These are phyloP conservation scores for Kluyveromyces wickerhamii DNA, from an alignment of 805 yeast species.

Conservation along the genomic window DNA sequence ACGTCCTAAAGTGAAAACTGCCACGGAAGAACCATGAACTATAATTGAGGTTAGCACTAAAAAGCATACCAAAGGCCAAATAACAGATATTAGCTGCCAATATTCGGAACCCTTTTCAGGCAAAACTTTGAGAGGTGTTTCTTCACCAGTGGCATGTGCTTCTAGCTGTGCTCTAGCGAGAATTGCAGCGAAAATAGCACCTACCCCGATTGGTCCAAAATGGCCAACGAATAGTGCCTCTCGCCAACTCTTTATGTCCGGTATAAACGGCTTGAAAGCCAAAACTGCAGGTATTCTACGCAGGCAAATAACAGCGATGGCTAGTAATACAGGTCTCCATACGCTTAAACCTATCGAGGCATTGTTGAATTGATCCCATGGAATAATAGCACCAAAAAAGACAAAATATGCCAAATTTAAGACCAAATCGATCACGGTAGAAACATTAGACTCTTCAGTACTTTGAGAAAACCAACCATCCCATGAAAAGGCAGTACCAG, in stretches of 20 bases:
- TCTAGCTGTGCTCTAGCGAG: slow-evolving; percentile 70
- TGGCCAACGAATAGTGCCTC: slow-evolving; percentile 93
- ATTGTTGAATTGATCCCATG: slow-evolving; percentile 75
- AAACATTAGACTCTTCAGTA: slow-evolving; percentile 79
- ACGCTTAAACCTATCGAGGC: slow-evolving; percentile 52
- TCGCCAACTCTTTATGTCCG: slow-evolving; percentile 86
- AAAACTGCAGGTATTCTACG: slow-evolving; percentile 80
- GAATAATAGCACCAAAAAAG: slow-evolving; percentile 84
- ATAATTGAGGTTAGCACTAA: slow-evolving; percentile 73
- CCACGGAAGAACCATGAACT: slow-evolving; percentile 89
- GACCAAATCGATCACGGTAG: slow-evolving; percentile 81
- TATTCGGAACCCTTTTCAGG: slow-evolving; percentile 43
- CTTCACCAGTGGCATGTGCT: slow-evolving; percentile 38
- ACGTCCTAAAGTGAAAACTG: slow-evolving; percentile 66
- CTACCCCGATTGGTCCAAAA: slow-evolving; percentile 95
- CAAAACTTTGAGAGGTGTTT: slow-evolving; percentile 46
- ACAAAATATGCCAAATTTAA: slow-evolving; percentile 81
- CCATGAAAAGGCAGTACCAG: slow-evolving; percentile 93
- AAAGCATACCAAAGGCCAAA: slow-evolving; percentile 83
- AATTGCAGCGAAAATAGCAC: slow-evolving; percentile 80
- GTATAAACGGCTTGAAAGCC: slow-evolving; percentile 66
- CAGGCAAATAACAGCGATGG: slow-evolving; percentile 63
- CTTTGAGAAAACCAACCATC: slow-evolving; percentile 80
- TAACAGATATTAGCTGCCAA: slow-evolving; percentile 49
- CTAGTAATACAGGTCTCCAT: slow-evolving; percentile 74